These are phyloP conservation scores for Babesia divergens DNA, from an alignment of 169 alveolate genomes.

Conservation along the genomic window DNA sequence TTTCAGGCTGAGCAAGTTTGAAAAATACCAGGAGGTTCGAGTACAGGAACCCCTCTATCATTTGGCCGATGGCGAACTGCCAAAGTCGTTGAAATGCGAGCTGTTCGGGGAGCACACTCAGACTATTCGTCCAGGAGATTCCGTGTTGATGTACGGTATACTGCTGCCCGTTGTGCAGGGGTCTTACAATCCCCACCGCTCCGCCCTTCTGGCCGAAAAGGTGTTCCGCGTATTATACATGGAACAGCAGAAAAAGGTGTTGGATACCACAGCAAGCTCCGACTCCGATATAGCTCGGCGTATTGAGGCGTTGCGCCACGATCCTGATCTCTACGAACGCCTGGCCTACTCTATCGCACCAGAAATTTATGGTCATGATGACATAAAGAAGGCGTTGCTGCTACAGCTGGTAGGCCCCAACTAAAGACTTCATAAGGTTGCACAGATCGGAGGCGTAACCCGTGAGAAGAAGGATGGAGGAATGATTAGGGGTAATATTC, in stretches of 20 bases:
- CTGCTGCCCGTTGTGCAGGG: slow-evolving; percentile 82
- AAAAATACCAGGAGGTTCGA: slow-evolving; percentile 88
- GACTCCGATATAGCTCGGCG: slow-evolving; percentile 64
- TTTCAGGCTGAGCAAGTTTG: slow-evolving; percentile 82
- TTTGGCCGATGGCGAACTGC: slow-evolving; percentile 93
- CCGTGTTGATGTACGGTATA: slow-evolving; percentile 83
- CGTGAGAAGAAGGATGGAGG: slow-evolving; percentile 91
- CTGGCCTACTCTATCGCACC: slow-evolving; percentile 96
- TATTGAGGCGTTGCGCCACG: slow-evolving; percentile 69
- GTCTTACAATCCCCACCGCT: slow-evolving; percentile 72
- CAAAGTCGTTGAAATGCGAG: slow-evolving; percentile 85
- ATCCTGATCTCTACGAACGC: slow-evolving; percentile 82
- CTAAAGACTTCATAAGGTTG: slow-evolving; percentile 39
- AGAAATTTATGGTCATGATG: slow-evolving; percentile 94
- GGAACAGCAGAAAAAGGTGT: slow-evolving; percentile 80
- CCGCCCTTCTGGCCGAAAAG: slow-evolving; percentile 77
- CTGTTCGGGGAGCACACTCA: slow-evolving; percentile 82
- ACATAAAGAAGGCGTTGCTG: slow-evolving; percentile 94
- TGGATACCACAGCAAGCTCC: slow-evolving; percentile 60
- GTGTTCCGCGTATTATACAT: slow-evolving; percentile 81
- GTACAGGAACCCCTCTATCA: slow-evolving; percentile 92
- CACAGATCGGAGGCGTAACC: slow-evolving; percentile 89
- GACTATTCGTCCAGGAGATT: slow-evolving; percentile 67
- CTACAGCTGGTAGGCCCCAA: slow-evolving; percentile 77
- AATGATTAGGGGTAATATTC: slow-evolving; percentile 97